Percentiles rank a stretch among this genome's conserved stretches.
Conservation (phyloP, 2,329 filamentous ascomycete genomes). For the Colletotrichum siamense region DNA sequence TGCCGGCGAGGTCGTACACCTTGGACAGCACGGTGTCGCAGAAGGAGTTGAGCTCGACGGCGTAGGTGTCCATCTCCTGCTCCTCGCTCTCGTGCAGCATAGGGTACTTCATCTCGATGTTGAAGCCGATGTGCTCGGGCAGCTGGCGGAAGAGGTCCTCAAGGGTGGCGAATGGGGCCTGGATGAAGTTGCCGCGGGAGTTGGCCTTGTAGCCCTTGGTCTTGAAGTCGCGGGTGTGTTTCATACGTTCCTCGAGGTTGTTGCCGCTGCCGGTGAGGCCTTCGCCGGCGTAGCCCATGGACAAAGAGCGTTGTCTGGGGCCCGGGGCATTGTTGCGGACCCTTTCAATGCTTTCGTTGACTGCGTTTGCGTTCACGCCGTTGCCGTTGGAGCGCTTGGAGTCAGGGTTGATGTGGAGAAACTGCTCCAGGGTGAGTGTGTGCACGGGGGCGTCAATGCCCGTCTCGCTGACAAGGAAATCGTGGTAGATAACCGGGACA, state of each 20-base stretch:
- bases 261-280: constrained; percentile 34
- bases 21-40: constrained; percentile 90
- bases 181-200: constrained; percentile 91
- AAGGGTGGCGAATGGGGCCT: constrained; percentile 92
- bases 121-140: constrained; percentile 86
- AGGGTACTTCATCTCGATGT: constrained; percentile 99
- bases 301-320: constrained; percentile 56
- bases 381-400: constrained; percentile 21
- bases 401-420: constrained; percentile 81
- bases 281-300: constrained; percentile 56
- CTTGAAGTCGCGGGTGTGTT: constrained; percentile 95
- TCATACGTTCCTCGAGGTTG: constrained; percentile 82
- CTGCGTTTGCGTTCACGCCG: constrained; percentile 12
- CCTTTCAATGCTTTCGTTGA: constrained; percentile 32
- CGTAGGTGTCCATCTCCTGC: constrained; percentile 96
- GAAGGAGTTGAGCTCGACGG: constrained; percentile 94
- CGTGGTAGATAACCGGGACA: constrained; percentile 97
- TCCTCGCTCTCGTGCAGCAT: constrained; percentile 97
- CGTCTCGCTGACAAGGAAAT: constrained; percentile 97
- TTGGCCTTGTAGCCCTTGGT: constrained; percentile 96
- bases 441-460: constrained; percentile 97
- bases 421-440: constrained; percentile 92
- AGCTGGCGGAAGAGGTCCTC: constrained; percentile 91
- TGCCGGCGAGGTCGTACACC: constrained; percentile 84
- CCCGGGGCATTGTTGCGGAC: constrained; percentile 34